Base-by-base conservation (phyloP, 169 alveolate species). In the Plasmodium yoelii region DNA sequence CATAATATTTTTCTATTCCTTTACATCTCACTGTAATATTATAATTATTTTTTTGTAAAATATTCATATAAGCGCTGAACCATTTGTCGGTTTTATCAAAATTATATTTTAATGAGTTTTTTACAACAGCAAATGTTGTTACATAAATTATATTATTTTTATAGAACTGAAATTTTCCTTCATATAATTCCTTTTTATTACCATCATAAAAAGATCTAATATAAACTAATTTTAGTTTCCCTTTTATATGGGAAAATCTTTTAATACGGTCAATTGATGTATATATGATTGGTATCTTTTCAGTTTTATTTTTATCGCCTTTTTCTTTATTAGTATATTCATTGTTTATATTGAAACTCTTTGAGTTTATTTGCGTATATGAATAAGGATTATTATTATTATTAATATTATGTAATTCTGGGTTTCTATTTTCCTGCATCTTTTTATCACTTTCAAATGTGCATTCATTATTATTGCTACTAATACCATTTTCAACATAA, bases 81-180 rank as follows among this genome's bases (percentile, higher is more conserved):
- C 88, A 75, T 49, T 49, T 75, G 24, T 26, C 61, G 9, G 73
- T 47, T 63, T 75, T 73, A 57, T 75, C 53, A 24, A 75, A 12
- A 63, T 75, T 26, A 2, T 75, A 44, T 19, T 44, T 64, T 63
- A 75, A 55, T 5, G 88, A 39, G 63, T 75, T 75, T 49, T 46
- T 75, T 18, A 75, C 75, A 19, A 75, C 39, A 18, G 88, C 88
- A 75, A 75, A 75, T 15, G 88, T 75, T 42, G 88, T 47, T 47
- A 75, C 74, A 63, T 75, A 75, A 75, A 75, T 61, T 39, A 63
- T 56, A 15, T 63, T 75, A 67, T 75, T 56, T 22, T 63, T 42
- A 56, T 18, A 75, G 64, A 75, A 75, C 42, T 75, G 88, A 24
- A 75, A 75, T 67, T 75, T 75, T n/a, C 63, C 88, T 67, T 75